Conservation (phyloP, 23 red algal genomes). For the Gracilaria domingensis region DNA sequence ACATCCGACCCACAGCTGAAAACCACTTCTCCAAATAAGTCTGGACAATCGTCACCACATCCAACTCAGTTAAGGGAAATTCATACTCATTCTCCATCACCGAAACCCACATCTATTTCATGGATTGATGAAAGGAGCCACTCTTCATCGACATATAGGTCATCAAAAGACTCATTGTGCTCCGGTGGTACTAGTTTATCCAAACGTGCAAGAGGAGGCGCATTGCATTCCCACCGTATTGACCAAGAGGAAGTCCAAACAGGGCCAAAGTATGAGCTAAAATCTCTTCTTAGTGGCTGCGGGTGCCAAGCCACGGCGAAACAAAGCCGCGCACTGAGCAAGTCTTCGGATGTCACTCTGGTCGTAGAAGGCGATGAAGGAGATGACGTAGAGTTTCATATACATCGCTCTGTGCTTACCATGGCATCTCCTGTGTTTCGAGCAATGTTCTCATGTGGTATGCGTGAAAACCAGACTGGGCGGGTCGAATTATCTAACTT, state of each 20-base stretch:
- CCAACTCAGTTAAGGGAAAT: background rate
- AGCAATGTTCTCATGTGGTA: slow-evolving; percentile 49
- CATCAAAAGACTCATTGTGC: background rate
- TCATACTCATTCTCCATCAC: slow-evolving; percentile 4
- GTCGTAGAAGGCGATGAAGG: slow-evolving; percentile 20
- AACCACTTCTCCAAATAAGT: background rate
- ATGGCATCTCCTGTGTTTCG: slow-evolving; percentile 56
- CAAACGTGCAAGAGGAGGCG: background rate
- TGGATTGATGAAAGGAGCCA: background rate
- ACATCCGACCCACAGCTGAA: background rate
- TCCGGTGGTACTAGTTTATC: background rate
- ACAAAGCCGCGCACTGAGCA: background rate
- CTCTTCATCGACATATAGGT: background rate
- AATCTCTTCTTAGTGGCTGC: background rate
- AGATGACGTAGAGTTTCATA: slow-evolving; percentile 26
- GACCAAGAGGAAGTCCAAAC: background rate
- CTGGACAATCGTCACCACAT: background rate
- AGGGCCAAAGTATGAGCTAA: background rate
- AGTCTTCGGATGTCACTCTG: slow-evolving; percentile 11
- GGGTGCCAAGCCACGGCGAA: background rate
- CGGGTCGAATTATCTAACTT: slow-evolving; percentile 21
- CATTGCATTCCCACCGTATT: background rate
- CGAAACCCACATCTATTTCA: background rate
- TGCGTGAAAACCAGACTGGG: slow-evolving; percentile 43
- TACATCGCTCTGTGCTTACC: slow-evolving; percentile 49